Evolutionary conservation across 2,329 filamentous ascomycete genomes (phyloP).

Genomic region (Exutisphaerella laricina): DNA sequence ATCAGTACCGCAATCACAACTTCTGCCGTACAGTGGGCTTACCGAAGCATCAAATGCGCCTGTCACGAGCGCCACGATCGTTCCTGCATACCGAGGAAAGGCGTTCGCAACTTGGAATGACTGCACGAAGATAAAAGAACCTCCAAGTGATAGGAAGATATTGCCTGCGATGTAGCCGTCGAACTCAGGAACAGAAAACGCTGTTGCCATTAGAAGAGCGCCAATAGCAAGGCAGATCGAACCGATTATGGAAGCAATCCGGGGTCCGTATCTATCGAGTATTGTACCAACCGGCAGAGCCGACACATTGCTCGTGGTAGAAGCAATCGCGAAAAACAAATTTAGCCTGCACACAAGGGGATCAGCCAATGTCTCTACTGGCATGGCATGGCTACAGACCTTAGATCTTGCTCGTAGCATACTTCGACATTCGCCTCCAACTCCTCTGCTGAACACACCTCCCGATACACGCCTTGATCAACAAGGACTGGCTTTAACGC

Average conservation of each 20-base stretch:
- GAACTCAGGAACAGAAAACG: slow-evolving; percentile 54
- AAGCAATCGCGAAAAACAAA: slow-evolving; percentile 86
- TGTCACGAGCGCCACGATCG: slow-evolving; percentile 45
- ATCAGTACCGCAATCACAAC: neutral
- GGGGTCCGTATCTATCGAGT: slow-evolving; percentile 74
- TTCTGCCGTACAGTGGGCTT: neutral
- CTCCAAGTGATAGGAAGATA: slow-evolving; percentile 44
- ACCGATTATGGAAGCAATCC: slow-evolving; percentile 66
- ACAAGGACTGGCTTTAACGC: slow-evolving; percentile 77
- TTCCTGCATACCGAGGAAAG: slow-evolving; percentile 45
- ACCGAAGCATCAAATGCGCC: slow-evolving; percentile 46
- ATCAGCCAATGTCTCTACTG: slow-evolving; percentile 4
- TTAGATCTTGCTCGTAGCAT: slow-evolving; percentile 54
- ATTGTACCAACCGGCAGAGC: slow-evolving; percentile 80
- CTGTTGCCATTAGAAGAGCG: slow-evolving; percentile 64
- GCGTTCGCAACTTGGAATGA: slow-evolving; percentile 48
- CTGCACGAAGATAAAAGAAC: slow-evolving; percentile 48
- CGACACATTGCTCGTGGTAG: slow-evolving; percentile 79
- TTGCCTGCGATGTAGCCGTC: slow-evolving; percentile 57
- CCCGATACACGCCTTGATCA: slow-evolving; percentile 62
- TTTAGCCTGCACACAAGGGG: slow-evolving; percentile 55
- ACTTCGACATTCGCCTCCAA: slow-evolving; percentile 44
- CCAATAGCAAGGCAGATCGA: slow-evolving; percentile 63
- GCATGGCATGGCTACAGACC: slow-evolving; percentile 19
- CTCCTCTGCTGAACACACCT: slow-evolving; percentile 54